Percentiles rank a stretch among this genome's conserved stretches.
These are phyloP conservation scores for Arthrocladium fulminans DNA, from an alignment of 2,329 filamentous ascomycete genomes.

Conservation along the genomic window DNA sequence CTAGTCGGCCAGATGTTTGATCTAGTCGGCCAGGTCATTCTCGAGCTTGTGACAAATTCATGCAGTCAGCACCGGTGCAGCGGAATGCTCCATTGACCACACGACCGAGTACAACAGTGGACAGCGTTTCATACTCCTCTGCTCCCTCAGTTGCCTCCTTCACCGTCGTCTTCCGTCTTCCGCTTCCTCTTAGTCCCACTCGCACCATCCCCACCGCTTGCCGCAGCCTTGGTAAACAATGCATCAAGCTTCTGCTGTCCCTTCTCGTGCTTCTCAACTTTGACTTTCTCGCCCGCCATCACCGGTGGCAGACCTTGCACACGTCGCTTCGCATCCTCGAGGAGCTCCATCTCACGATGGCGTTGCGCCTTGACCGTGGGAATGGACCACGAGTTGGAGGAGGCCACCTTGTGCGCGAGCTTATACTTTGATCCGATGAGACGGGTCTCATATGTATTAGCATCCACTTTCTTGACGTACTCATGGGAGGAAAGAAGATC, in stretches of 20 bases:
- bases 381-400: slow-evolving; percentile 28
- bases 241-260: slow-evolving; percentile 28
- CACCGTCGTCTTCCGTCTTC: not conserved
- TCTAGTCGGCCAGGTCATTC: no score
- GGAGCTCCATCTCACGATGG: slow-evolving; percentile 27
- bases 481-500: slow-evolving; percentile 9
- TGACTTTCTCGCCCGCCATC: slow-evolving; percentile 27
- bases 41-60: not conserved
- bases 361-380: slow-evolving; percentile 29
- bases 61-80: not conserved
- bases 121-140: no score
- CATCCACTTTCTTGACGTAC: slow-evolving; percentile 30
- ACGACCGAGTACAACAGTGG: no score
- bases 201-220: not conserved
- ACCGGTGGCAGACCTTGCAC: slow-evolving; percentile 29
- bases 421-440: slow-evolving; percentile 30
- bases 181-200: not conserved
- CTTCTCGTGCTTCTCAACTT: slow-evolving; percentile 26
- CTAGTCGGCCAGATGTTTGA: not conserved
- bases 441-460: slow-evolving; percentile 30
- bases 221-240: slow-evolving; percentile 23
- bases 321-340: slow-evolving; percentile 28
- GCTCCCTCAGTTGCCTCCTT: no score
- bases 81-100: no score
- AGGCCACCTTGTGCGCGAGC: slow-evolving; percentile 27